phyloP scores from a whole-genome alignment of 768 basidiomycete species.

The Coprinellus micaceus region DNA sequence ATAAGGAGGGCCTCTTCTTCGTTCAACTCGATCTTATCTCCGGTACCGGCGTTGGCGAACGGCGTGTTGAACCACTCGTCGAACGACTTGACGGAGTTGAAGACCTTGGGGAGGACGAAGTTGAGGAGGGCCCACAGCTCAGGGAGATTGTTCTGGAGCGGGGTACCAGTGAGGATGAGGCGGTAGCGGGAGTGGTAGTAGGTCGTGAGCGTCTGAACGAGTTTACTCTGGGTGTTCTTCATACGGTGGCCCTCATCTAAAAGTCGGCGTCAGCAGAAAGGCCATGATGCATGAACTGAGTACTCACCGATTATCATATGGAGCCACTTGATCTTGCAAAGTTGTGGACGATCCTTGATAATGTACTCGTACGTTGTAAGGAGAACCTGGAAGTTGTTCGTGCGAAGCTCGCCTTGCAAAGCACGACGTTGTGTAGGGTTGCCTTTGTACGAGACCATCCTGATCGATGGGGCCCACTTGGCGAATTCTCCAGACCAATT shows the following conservation, averaged over 20 bases:
- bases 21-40: constrained; percentile 97
- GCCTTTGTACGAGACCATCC: constrained; percentile 84
- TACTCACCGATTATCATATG: constrained; percentile 92
- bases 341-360: constrained; percentile 89
- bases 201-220: constrained; percentile 83
- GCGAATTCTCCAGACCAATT: constrained; percentile 97
- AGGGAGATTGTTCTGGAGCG: constrained; percentile 94
- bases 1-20: constrained; percentile 99
- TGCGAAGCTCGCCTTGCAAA: constrained; percentile 72
- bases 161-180: constrained; percentile 93
- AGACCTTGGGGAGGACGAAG: constrained; percentile 91
- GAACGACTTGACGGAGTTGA: constrained; percentile 98
- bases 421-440: constrained; percentile 79
- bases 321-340: constrained; percentile 91
- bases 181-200: constrained; percentile 92
- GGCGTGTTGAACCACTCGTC: constrained; percentile 99
- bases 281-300: neutral
- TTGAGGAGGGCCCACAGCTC: constrained; percentile 95
- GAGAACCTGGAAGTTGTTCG: constrained; percentile 85
- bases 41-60: constrained; percentile 93
- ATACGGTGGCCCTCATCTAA: constrained; percentile 94
- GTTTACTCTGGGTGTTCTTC: constrained; percentile 92
- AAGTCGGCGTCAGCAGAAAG: constrained; percentile 4
- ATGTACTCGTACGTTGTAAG: constrained; percentile 97
- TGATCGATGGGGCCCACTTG: constrained; percentile 91